Evolutionary conservation across 2,329 filamentous ascomycete genomes (phyloP).

Genomic region (Pseudogymnoascus sp.): DNA sequence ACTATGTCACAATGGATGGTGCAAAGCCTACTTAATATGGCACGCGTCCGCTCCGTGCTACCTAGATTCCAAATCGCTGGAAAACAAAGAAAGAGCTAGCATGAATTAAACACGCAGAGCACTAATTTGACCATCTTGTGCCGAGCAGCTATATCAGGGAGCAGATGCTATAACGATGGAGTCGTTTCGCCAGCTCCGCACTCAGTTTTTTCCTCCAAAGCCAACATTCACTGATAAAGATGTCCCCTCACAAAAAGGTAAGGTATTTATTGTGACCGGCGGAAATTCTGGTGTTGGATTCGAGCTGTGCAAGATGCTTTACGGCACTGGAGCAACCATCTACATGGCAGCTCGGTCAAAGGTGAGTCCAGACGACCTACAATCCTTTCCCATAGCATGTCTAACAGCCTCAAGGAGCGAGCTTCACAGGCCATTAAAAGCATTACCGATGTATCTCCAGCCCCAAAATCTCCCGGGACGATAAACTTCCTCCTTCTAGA

Average conservation of each 20-base stretch:
- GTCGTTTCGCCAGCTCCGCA: not conserved
- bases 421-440: slow-evolving; percentile 31
- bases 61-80: not conserved
- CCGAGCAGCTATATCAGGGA: not conserved
- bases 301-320: slow-evolving; percentile 40
- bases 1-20: not conserved
- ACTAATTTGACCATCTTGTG: not conserved
- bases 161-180: not conserved
- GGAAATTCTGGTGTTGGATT: slow-evolving; percentile 31
- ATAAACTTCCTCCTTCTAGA: slow-evolving; percentile 33
- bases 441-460: slow-evolving; percentile 27
- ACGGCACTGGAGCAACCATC: slow-evolving; percentile 38
- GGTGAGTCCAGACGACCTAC: not conserved
- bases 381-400: not conserved
- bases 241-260: slow-evolving; percentile 31
- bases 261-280: slow-evolving; percentile 34
- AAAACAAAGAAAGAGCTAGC: not conserved
- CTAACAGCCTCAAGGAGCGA: slow-evolving; percentile 20
- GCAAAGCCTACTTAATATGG: not conserved
- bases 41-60: not conserved
- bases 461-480: slow-evolving; percentile 24
- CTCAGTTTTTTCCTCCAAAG: slow-evolving; percentile 25
- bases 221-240: slow-evolving; percentile 35
- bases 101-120: not conserved
- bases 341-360: slow-evolving; percentile 38